Percentiles rank a stretch among this genome's conserved stretches.
Evolutionary conservation across 768 basidiomycete species (phyloP).

Genomic region (Xerocomellus chrysenteron): DNA sequence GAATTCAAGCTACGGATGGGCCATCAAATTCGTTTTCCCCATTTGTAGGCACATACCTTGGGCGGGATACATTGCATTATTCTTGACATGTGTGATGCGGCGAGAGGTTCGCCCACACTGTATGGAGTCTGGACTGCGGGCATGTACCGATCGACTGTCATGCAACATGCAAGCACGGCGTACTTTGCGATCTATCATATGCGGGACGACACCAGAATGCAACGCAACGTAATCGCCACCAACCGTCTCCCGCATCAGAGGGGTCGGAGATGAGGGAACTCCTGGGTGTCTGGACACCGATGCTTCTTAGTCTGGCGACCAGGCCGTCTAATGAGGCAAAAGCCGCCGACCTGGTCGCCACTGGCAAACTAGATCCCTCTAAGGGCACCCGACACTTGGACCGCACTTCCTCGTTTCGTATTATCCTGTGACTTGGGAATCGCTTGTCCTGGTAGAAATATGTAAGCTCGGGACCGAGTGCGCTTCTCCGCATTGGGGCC

Average conservation of each 20-base stretch:
- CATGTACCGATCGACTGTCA: neutral
- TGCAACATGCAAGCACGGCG: neutral
- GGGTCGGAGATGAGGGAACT: neutral
- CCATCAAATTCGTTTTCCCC: neutral
- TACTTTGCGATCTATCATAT: neutral
- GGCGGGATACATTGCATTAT: neutral
- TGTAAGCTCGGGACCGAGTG: neutral
- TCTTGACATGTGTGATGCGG: neutral
- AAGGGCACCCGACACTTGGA: neutral
- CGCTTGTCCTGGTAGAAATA: neutral
- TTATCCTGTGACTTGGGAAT: neutral
- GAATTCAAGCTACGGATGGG: neutral
- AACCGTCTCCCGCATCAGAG: no score
- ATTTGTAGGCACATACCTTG: neutral
- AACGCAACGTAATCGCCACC: neutral
- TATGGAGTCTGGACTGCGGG: neutral
- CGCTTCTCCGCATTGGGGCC: neutral
- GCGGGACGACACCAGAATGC: neutral
- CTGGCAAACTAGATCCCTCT: neutral
- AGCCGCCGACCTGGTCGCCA: no score
- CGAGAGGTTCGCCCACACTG: neutral
- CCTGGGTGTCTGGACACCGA: neutral
- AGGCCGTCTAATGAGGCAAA: no score
- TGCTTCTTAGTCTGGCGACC: no score
- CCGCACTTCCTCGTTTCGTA: neutral